Conservation (phyloP, 2,329 filamentous ascomycete genomes). For the Neonectria ditissima region DNA sequence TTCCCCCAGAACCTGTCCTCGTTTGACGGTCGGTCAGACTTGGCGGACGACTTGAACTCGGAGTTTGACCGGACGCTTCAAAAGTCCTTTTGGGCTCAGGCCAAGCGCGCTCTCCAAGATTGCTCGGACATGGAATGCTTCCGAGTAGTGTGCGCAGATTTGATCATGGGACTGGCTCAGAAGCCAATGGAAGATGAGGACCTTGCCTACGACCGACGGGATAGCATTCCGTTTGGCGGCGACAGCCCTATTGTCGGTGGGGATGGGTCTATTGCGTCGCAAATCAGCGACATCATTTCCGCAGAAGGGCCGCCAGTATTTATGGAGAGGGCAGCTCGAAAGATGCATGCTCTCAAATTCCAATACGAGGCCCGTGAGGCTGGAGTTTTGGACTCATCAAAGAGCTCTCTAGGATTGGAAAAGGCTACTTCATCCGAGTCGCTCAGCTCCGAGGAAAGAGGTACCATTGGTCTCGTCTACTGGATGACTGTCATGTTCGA, state of each 20-base stretch:
- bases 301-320: constrained; percentile 46
- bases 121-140: constrained; percentile 55
- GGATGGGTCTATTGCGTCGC: constrained; percentile 44
- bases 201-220: constrained; percentile 23
- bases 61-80: constrained; percentile 55
- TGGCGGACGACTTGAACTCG: constrained; percentile 43
- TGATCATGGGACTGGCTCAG: constrained; percentile 55
- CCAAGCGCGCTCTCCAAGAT: constrained; percentile 51
- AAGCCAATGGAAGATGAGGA: constrained; percentile 48
- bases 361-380: constrained; percentile 48
- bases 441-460: constrained; percentile 48
- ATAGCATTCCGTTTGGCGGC: constrained; percentile 31
- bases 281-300: constrained; percentile 48
- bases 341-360: constrained; percentile 53
- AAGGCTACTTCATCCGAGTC: constrained; percentile 37
- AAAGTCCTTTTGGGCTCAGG: constrained; percentile 54
- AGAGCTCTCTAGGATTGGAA: constrained; percentile 42
- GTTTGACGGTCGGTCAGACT: constrained; percentile 40
- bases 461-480: constrained; percentile 67
- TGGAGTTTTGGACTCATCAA: constrained; percentile 41
- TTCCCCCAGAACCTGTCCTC: constrained; percentile 40
- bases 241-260: constrained; percentile 38
- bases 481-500: constrained; percentile 73
- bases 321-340: constrained; percentile 54
- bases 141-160: constrained; percentile 54